Conservation (phyloP, 495 filamentous ascomycete species). For the Neurospora sp. region DNA sequence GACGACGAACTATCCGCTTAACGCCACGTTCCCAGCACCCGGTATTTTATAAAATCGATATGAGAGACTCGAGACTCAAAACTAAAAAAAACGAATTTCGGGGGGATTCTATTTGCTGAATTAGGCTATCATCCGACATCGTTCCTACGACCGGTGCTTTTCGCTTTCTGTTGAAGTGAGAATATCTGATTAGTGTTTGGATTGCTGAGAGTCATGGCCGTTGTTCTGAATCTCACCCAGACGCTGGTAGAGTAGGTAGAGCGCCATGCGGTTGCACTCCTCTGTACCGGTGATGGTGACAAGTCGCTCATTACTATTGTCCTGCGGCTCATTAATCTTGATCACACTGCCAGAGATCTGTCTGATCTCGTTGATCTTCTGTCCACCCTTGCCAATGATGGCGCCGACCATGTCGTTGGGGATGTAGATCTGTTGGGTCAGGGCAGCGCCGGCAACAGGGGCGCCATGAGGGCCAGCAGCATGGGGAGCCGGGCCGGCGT, state of each 20-base stretch:
- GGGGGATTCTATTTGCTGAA: not conserved
- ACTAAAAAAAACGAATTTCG: not conserved
- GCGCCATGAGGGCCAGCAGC: conserved; percentile 50
- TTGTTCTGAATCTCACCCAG: conserved; percentile 60
- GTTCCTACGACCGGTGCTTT: conserved; percentile 61
- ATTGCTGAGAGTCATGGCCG: conserved; percentile 4
- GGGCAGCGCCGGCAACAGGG: conserved; percentile 57
- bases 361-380: conserved; percentile 98
- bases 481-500: conserved; percentile 39
- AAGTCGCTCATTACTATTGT: conserved; percentile 95
- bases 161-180: conserved; percentile 55
- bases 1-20: not conserved
- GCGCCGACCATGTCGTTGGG: conserved; percentile 99
- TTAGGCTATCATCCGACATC: not conserved
- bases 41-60: not conserved
- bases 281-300: conserved; percentile 97
- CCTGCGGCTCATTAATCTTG: conserved; percentile 99
- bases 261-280: conserved; percentile 97
- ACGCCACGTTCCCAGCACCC: conserved; percentile 1
- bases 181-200: conserved; percentile 13
- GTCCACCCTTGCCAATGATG: conserved; percentile 96
- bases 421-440: conserved; percentile 98
- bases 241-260: conserved; percentile 96
- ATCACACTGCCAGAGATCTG: conserved; percentile 96
- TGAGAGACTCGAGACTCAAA: not conserved